Base-by-base conservation (phyloP, 2,329 filamentous ascomycete genomes). In the Biscogniauxia sp. region DNA sequence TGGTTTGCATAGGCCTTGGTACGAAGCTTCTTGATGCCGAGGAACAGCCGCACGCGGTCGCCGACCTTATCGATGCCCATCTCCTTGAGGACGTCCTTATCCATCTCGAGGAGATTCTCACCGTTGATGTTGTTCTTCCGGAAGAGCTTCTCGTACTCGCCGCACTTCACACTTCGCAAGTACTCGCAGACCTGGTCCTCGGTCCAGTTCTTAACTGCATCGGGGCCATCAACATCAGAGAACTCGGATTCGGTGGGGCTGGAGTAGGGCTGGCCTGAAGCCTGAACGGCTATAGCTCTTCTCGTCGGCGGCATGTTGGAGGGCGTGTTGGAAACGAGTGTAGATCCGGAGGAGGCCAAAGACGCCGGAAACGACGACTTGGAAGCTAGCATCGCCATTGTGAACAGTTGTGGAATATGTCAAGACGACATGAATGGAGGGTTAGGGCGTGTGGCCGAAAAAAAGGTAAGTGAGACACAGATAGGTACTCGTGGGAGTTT, bases 11-110 rank as follows among this genome's bases (percentile, higher is more conserved):
- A 89, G 5, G 89, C 86, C 75, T 88, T 91, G 59, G 88, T 92
- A 66, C 91, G 83, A 59, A 95, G 80, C 75, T 92, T 91, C 79
- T 94, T 94, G 73, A 94, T 93, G 66, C 89, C 88, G 64, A 93
- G 83, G 70, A 92, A 93, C 63, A 99, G 89, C 64, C 94, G 91
- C 41, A 99, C 94, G 57, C 95, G 88, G 76, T 99, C 95, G 65
- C 95, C 95, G 66, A 99, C 91, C 77, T 98, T 99, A 69, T 97
- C 96, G 69, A 99, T 94, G 51, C 95, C 95, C 87, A 99, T 96
- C 76, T 99, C 95, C 76, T 97, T 96, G 65, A 99, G 83, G 50
- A 96, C 92, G 59, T 93, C 89, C 80, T 97, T 96, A 77, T 99
- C 95, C 83, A 97, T 94, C 78, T 99, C 95, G 68, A 99, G 84